phyloP scores from a whole-genome alignment of 164 flowering plant genomes.

The Vitis rupestris region DNA sequence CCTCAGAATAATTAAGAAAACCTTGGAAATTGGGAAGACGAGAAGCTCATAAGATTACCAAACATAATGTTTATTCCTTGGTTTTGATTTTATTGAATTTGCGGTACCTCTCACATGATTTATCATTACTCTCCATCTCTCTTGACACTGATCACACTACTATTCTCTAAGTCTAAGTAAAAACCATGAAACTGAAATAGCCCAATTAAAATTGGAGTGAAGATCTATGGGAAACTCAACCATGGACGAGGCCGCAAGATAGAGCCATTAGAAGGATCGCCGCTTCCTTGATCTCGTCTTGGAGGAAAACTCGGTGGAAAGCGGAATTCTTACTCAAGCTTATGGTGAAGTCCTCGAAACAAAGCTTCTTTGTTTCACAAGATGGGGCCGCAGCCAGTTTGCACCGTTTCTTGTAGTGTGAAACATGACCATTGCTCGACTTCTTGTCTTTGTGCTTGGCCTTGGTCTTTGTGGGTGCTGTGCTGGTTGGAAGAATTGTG shows the following conservation, averaged over 20 bases:
- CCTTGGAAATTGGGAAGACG: too few relatives aligned
- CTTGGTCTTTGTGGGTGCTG: constrained; percentile 21
- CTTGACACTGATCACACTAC: too few relatives aligned
- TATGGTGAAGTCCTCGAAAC: constrained; percentile 61
- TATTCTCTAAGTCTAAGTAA: too few relatives aligned
- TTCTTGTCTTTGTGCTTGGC: constrained; percentile 33
- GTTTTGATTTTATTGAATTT: too few relatives aligned
- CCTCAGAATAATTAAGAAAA: too few relatives aligned
- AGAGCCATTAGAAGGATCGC: constrained; percentile 92
- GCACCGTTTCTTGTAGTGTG: constrained; percentile 49
- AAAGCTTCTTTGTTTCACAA: constrained; percentile 27
- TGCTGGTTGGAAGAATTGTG: constrained; percentile 6
- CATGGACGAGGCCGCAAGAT: constrained; percentile 71
- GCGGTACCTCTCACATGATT: too few relatives aligned
- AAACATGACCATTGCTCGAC: constrained; percentile 10
- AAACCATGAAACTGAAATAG: too few relatives aligned
- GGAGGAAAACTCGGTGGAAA: constrained; percentile 70
- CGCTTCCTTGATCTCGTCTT: constrained; percentile 82
- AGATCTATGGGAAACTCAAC: constrained; percentile 27
- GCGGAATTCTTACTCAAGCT: constrained; percentile 54
- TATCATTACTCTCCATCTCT: not conserved
- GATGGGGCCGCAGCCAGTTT: constrained; percentile 22
- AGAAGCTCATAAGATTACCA: too few relatives aligned
- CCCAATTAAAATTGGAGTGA: not conserved
- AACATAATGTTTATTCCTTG: too few relatives aligned